These are phyloP conservation scores for Rhodotorula kratochvilovae DNA, from an alignment of 768 basidiomycete genomes.

Conservation along the genomic window DNA sequence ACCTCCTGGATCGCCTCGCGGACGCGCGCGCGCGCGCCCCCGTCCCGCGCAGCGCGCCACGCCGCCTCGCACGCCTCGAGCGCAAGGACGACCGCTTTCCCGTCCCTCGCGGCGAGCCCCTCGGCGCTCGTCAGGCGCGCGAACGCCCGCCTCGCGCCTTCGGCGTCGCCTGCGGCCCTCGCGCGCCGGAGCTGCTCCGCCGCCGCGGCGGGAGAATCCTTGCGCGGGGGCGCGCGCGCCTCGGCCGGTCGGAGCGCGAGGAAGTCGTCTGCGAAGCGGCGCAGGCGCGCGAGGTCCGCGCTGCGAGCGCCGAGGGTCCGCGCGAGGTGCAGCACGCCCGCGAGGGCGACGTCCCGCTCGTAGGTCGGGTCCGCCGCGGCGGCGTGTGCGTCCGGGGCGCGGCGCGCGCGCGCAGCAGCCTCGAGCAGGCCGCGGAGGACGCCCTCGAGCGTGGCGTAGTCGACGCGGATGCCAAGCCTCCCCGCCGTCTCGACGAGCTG, in stretches of 20 bases:
- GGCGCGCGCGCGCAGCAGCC: neutral
- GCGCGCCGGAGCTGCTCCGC: neutral
- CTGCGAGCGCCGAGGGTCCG: neutral
- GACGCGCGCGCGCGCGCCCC: neutral
- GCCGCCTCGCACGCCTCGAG: neutral
- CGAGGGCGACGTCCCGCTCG: neutral
- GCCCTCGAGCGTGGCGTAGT: neutral
- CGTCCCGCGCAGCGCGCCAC: neutral
- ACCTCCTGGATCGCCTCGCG: neutral
- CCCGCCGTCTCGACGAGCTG: neutral
- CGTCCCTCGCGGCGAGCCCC: neutral
- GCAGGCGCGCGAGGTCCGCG: neutral
- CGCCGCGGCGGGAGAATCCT: neutral
- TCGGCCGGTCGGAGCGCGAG: neutral
- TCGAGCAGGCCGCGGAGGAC: neutral
- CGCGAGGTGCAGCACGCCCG: neutral
- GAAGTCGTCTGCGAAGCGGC: neutral
- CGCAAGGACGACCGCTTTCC: neutral
- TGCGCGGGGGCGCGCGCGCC: neutral
- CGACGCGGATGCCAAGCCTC: constrained; percentile 1
- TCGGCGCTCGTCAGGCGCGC: neutral
- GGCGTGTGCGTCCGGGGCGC: neutral
- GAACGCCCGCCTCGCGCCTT: neutral
- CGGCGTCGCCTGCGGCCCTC: neutral
- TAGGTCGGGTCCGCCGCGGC: no score